Evolutionary conservation across 176 grass and related monocot genomes (phyloP), one percentile per base, ranked within the genome.

Genomic region (Oryza glaberrima): DNA sequence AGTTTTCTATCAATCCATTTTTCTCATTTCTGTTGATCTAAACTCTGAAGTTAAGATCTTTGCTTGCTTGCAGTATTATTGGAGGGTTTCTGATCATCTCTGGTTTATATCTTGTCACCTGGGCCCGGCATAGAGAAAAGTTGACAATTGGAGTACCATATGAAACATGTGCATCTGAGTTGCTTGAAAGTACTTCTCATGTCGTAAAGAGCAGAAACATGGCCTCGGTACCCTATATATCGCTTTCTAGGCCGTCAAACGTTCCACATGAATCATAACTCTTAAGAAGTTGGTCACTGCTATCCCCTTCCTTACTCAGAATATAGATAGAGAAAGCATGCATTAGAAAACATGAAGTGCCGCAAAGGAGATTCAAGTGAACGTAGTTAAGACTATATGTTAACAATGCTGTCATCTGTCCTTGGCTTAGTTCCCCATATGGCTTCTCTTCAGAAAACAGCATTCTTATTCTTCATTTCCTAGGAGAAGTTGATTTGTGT

Each of bases 51-150:
- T 85, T 85, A 66, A 75, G 9, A 67, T 28, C 7, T 38, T 38
- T 38, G 36, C 36, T 38, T 38, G 36, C 36, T 38, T 38, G 36
- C 36, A 38, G 36, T 44, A 90, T 98, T 86, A 87, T 87, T 85
- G 96, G 96, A 45, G 96, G 94, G n/a, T 77, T 89, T 92, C 82
- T 94, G 67, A 97, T 97, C 67, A 73, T 97, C 76, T 78, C 64
- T 80, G 94, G 94, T 82, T 85, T 97, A 74, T 97, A 97, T 65
- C 81, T 97, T 81, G 94, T 97, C 64, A 94, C 92, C 43, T 97
- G 94, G 94, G 92, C 92, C 5, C 82, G 92, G 16, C 79, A 90
- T 88, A 88, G 65, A 85, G 94, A 97, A 82, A 86, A 85, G 70
- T n/a, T 72, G 60, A 54, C 54, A 52, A 45, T 26, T 56, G 85